Evolutionary conservation across 257 asterid species (phyloP).

Genomic region (Dorcoceras hygrometricum): DNA sequence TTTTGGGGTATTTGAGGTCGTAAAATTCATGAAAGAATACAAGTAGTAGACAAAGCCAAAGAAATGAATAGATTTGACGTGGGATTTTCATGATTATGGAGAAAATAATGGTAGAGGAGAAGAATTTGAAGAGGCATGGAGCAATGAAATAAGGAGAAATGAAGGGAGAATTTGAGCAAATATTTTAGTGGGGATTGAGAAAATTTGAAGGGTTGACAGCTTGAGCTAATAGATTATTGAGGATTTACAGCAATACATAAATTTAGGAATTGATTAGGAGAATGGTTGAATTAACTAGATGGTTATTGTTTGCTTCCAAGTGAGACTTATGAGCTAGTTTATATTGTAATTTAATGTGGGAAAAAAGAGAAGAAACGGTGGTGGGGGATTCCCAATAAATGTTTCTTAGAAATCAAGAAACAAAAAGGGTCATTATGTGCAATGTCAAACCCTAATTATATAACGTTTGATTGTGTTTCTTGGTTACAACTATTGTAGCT

Average conservation of each 20-base stretch:
- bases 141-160: slow-evolving; percentile 21
- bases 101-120: slow-evolving; percentile 5
- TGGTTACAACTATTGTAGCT: background rate
- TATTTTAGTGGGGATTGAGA: slow-evolving; percentile 28
- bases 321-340: slow-evolving; percentile 22
- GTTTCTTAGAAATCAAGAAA: background rate
- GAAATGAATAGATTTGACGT: slow-evolving; percentile 26
- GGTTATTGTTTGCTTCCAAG: slow-evolving; percentile 31
- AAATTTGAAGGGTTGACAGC: slow-evolving; percentile 31
- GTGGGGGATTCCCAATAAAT: background rate
- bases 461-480: background rate
- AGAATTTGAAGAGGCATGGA: slow-evolving; percentile 18
- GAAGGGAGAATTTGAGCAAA: slow-evolving; percentile 1
- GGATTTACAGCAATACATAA: background rate
- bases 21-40: slow-evolving; percentile 32
- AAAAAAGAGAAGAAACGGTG: background rate
- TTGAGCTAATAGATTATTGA: slow-evolving; percentile 24
- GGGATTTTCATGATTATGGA: slow-evolving; percentile 40
- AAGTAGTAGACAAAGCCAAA: slow-evolving; percentile 34
- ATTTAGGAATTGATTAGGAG: background rate
- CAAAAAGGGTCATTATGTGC: background rate
- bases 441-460: background rate
- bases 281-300: slow-evolving; percentile 12
- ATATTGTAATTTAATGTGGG: background rate
- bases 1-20: slow-evolving; percentile 28